Evolutionary conservation across 2,329 filamentous ascomycete species (phyloP).

Genomic region (Huntiella moniliformis): DNA sequence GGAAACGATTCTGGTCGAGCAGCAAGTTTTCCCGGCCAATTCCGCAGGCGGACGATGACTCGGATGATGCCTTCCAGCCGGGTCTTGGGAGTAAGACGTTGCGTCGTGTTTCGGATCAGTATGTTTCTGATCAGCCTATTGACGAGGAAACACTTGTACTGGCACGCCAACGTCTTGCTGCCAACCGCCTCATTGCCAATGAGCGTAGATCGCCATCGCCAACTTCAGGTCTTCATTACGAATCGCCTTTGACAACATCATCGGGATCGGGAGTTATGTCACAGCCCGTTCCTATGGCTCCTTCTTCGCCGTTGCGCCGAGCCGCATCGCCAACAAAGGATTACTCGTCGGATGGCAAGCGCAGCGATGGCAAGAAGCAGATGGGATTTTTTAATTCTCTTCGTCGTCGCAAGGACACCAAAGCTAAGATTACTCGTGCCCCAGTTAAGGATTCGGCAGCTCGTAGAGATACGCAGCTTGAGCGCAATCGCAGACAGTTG

Average conservation of each 20-base stretch:
- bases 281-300: not conserved
- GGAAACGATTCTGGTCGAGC: conserved; percentile 24
- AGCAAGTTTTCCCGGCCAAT: conserved; percentile 33
- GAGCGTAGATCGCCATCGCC: conserved; percentile 7
- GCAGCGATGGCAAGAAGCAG: conserved; percentile 10
- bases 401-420: conserved; percentile 38
- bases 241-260: no score
- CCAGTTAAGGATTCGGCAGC: conserved; percentile 37
- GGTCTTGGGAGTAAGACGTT: no score
- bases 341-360: conserved; percentile 12
- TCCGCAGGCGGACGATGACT: conserved; percentile 53
- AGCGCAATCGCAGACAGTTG: conserved; percentile 37
- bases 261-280: not conserved
- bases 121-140: conserved; percentile 1
- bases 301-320: no score
- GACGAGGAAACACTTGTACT: not conserved
- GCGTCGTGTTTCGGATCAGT: not conserved
- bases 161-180: conserved; percentile 2
- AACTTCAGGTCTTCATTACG: not conserved
- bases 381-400: conserved; percentile 30
- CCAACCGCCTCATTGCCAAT: not conserved
- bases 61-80: conserved; percentile 17
- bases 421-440: conserved; percentile 33
- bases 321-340: no score
- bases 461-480: conserved; percentile 41